Base-by-base conservation (phyloP, 257 asterid species). In the Asclepias syriaca region DNA sequence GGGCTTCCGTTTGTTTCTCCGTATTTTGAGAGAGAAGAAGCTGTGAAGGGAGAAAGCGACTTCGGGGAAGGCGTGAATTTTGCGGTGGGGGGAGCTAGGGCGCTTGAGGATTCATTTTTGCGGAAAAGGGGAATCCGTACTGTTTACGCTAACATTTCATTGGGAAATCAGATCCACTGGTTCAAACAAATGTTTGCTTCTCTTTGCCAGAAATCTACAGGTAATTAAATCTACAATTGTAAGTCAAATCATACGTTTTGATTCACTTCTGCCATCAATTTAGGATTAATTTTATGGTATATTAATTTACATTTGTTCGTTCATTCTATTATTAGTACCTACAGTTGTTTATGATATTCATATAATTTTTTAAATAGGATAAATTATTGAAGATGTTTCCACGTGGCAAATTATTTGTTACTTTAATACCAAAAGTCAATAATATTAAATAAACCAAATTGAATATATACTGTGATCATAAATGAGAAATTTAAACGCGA, bases 31-130 rank as follows among this genome's bases (percentile, higher is more conserved):
- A 77, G 60, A 21, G 21, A 2, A 21, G 21, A 2, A 27, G 65
- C 54, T 63, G 68, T 11, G 45, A 68, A 63, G 22, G 21, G 56
- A 21, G 2, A 34, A 34, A 16, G 21, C 27, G 65, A 56, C 1
- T 27, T 32, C 13, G 8, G 43, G 3, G 72, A 56, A 12, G 84
- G 84, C 7, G 80, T 76, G 12, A 87, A 85, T 63, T 87, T 78
- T 5, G 93, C 90, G 51, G 87, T 82, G n/a, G 87, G 40, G 5
- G 85, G 85, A 45, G 84, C 88, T 2, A 74, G 72, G 1, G 93
- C 86, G 0, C 58, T 85, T 66, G 82, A 75, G 19, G 74, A 73
- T 37, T 22, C 75, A 3, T 81, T 56, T 56, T 81, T 77, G 61
- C 54, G n/a, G 13, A 51, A 74, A 0, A 72, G 10, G 27, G 89